Evolutionary conservation across 2,329 filamentous ascomycete species (phyloP).

Genomic region (Penicillium brevicompactum): DNA sequence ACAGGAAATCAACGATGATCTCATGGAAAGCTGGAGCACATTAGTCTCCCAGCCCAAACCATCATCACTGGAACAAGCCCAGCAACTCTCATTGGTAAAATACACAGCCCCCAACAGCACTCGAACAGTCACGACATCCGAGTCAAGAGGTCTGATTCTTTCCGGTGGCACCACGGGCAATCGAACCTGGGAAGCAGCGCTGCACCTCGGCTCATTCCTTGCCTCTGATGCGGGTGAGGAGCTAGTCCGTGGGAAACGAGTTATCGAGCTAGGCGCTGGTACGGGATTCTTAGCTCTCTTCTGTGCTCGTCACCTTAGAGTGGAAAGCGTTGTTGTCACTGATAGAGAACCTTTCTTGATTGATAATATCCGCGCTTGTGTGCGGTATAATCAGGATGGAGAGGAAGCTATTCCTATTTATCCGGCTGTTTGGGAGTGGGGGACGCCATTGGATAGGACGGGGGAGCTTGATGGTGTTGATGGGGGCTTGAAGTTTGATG

Average conservation of each 20-base stretch:
- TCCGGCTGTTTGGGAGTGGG: constrained; percentile 48
- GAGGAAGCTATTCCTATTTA: constrained; percentile 26
- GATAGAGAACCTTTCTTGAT: constrained; percentile 59
- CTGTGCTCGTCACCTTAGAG: constrained; percentile 60
- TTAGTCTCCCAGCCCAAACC: constrained; percentile 66
- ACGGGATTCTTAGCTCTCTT: constrained; percentile 68
- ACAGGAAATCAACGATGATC: constrained; percentile 80
- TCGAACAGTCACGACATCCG: constrained; percentile 48
- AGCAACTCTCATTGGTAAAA: constrained; percentile 73
- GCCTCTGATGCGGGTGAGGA: constrained; percentile 46
- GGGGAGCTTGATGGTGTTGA: constrained; percentile 8
- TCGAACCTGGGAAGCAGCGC: constrained; percentile 69
- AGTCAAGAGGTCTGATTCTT: constrained; percentile 57
- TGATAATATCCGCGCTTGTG: constrained; percentile 41
- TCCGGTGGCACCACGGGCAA: constrained; percentile 66
- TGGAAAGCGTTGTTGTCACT: constrained; percentile 59
- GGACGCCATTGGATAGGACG: constrained; percentile 29
- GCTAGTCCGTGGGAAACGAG: constrained; percentile 53
- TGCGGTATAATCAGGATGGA: constrained; percentile 33
- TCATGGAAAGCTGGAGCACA: constrained; percentile 69
- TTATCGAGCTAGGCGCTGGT: constrained; percentile 68
- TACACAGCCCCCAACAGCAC: constrained; percentile 54
- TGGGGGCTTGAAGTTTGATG: constrained; percentile 33
- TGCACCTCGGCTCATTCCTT: constrained; percentile 65
- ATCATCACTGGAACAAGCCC: constrained; percentile 66